Evolutionary conservation across 2,329 filamentous ascomycete genomes (phyloP), one percentile per base, ranked within the genome.

Genomic region (Fusarium falciforme): DNA sequence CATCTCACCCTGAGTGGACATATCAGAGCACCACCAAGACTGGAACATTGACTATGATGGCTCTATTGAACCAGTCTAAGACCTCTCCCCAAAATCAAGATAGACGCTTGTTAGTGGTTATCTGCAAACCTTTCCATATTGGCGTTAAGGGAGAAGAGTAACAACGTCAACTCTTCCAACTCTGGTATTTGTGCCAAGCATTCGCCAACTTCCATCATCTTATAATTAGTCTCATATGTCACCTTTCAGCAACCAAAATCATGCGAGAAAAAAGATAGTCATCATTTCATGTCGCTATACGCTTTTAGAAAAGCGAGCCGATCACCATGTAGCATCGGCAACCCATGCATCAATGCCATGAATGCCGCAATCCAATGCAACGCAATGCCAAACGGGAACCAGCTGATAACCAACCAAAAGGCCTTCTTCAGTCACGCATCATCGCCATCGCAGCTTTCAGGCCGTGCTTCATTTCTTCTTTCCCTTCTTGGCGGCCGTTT

Each of bases 401-500:
- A 40, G 33, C 29, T 36, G n/a, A 17, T 29, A 36, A 62, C 60
- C 57, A 66, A 35, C 54, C 36, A 57, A 44, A 49, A 55, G 52
- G 22, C 20, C 54, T 61, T 17, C 52, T 60, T 66, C 27, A 29
- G 20, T 52, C 58, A 61, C 63, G 64, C 47, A 59, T 61, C 57
- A 35, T 52, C 47, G 61, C 42, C 22, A 17, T 38, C 64, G 58
- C 35, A 42, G n/a, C 12, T 49, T 33, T 47, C 17, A 17, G 25
- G 29, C 36, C 36, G 47, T 38, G 44, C 33, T 73, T 80, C 72
- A 84, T 77, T 84, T 84, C 80, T 86, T 87, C 82, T 88, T 88
- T 72, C 80, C 78, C 78, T 88, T 89, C 82, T 87, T 87, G 52
- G 80, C 84, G 9, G 88, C 88, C 9, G 85, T 87, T 87, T 31